A percentile compares a stretch with the other conserved stretches of the same genome.
Evolutionary conservation across 768 basidiomycete genomes (phyloP).

Genomic region (Gymnopilus dilepis): DNA sequence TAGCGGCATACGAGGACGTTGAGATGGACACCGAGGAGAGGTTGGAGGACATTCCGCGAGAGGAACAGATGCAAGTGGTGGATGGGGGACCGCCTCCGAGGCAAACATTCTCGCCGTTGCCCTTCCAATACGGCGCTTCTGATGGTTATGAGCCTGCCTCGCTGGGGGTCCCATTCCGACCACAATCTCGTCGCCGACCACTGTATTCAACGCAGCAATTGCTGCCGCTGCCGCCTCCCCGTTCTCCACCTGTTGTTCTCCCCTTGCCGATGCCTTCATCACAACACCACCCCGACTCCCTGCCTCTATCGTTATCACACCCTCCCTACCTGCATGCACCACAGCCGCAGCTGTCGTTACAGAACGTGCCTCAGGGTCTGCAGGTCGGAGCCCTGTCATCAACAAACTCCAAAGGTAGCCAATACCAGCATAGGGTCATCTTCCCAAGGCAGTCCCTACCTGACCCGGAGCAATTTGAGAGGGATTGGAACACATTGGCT

Average conservation of each 20-base stretch:
- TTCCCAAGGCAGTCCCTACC: neutral
- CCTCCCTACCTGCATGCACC: constrained; percentile 10
- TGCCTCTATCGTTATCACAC: neutral
- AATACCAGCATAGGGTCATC: neutral
- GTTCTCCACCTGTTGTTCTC: neutral
- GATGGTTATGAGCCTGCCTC: neutral
- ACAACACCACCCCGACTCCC: neutral
- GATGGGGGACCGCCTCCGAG: neutral
- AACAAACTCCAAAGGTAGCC: neutral
- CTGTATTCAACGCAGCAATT: constrained; percentile 3
- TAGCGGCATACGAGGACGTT: constrained; percentile 19
- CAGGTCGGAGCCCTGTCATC: neutral
- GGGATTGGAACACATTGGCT: constrained; percentile 5
- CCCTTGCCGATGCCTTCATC: neutral
- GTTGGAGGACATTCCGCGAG: neutral
- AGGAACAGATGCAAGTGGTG: neutral
- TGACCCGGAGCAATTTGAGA: neutral
- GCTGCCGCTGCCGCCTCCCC: neutral
- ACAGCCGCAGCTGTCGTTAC: constrained; percentile 10
- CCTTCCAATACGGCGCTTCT: neutral
- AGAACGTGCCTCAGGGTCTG: neutral
- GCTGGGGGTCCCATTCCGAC: neutral
- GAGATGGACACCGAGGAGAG: constrained; percentile 5
- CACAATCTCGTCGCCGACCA: neutral
- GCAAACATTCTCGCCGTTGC: neutral